These are phyloP conservation scores for Rhazya stricta DNA, from an alignment of 257 asterid species.

Conservation along the genomic window DNA sequence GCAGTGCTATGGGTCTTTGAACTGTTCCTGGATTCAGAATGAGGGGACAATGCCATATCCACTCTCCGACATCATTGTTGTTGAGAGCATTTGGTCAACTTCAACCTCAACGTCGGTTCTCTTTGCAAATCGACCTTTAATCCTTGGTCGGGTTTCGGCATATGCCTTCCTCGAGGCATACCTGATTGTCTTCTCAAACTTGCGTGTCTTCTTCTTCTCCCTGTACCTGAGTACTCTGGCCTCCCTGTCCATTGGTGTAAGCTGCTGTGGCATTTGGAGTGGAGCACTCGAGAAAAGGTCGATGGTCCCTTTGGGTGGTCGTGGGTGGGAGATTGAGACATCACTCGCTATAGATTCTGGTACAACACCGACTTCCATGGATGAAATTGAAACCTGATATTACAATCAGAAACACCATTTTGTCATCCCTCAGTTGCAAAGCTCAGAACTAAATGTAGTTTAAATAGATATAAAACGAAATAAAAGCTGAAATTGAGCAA, in stretches of 20 bases:
- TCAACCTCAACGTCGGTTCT: conserved; percentile 42
- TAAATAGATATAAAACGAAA: not conserved
- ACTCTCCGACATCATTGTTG: conserved; percentile 33
- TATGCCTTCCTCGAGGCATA: conserved; percentile 88
- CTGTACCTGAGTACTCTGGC: conserved; percentile 75
- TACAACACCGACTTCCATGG: conserved; percentile 57
- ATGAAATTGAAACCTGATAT: conserved; percentile 53
- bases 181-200: conserved; percentile 75
- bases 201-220: conserved; percentile 80
- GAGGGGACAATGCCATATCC: conserved; percentile 64
- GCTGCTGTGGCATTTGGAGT: conserved; percentile 45
- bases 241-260: conserved; percentile 59
- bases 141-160: conserved; percentile 79
- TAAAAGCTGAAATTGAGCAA: not conserved
- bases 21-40: conserved; percentile 20
- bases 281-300: conserved; percentile 50
- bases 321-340: conserved; percentile 36
- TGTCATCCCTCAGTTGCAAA: not conserved
- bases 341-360: conserved; percentile 57
- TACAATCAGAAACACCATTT: not conserved
- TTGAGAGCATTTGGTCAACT: conserved; percentile 54
- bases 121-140: conserved; percentile 81
- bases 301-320: conserved; percentile 56
- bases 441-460: not conserved
- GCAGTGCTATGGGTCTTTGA: not conserved